These are phyloP conservation scores for Trichosanthes cucumerina DNA, from an alignment of 306 rosid species.

Conservation along the genomic window DNA sequence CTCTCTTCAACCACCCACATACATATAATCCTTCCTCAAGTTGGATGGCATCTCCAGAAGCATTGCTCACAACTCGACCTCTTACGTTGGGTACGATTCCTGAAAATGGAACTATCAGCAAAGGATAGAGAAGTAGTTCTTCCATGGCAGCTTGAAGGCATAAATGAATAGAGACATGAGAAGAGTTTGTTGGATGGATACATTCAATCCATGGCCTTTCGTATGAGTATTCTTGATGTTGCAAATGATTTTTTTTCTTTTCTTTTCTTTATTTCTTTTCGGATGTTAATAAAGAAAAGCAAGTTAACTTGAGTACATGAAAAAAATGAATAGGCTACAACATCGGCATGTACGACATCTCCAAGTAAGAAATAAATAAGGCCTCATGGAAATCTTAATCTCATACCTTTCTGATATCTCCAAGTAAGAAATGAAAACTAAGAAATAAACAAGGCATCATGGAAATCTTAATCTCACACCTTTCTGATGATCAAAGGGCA, in stretches of 20 bases:
- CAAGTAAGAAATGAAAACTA: background rate
- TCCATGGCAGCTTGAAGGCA: background rate
- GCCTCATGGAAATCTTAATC: background rate
- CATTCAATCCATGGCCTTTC: background rate
- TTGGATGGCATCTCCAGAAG: conserved; percentile 26
- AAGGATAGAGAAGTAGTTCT: background rate
- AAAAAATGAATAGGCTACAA: background rate
- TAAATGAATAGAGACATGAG: background rate
- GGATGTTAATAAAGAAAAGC: background rate
- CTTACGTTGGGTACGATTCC: conserved; percentile 74
- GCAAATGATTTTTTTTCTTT: background rate
- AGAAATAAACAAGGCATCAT: background rate
- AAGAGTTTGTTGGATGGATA: background rate
- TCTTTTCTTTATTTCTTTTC: background rate
- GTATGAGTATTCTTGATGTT: background rate
- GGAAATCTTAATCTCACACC: conserved; percentile 30
- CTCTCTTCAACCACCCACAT: conserved; percentile 97
- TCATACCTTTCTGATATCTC: conserved; percentile 47
- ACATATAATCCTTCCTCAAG: conserved; percentile 75
- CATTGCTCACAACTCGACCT: conserved; percentile 60
- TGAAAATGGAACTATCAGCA: conserved; percentile 23
- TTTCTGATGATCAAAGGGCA: conserved; percentile 71
- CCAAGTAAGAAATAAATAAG: background rate
- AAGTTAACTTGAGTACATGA: background rate
- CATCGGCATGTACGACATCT: background rate